Evolutionary conservation across 1,284 basidiomycete genomes (phyloP).

Genomic region (Ustilago hordei): DNA sequence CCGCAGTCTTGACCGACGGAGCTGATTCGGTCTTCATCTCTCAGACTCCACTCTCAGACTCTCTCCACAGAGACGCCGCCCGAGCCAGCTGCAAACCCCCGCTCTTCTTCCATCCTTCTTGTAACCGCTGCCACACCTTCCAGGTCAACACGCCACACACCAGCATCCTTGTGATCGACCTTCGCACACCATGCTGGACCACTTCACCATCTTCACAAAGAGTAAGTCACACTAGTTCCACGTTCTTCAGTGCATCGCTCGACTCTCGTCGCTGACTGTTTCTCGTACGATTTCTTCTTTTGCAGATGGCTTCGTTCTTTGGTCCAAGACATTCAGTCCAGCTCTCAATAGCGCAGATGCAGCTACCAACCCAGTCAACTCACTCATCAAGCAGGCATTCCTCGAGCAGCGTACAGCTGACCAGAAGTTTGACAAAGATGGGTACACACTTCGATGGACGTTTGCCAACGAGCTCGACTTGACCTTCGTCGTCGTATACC

Average conservation of each 20-base stretch:
- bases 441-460: constrained; percentile 64
- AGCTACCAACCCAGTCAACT: constrained; percentile 55
- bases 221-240: constrained; percentile 20
- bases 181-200: constrained; percentile 52
- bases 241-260: not conserved
- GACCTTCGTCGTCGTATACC: constrained; percentile 77
- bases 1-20: constrained; percentile 9
- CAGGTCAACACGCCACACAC: constrained; percentile 11
- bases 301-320: constrained; percentile 62
- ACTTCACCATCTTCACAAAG: constrained; percentile 62
- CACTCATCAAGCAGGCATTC: constrained; percentile 64
- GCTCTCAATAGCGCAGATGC: constrained; percentile 30
- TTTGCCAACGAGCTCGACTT: constrained; percentile 66
- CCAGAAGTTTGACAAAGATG: constrained; percentile 61
- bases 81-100: constrained; percentile 6
- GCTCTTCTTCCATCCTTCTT: constrained; percentile 4
- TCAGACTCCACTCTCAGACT: constrained; percentile 12
- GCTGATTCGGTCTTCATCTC: constrained; percentile 22
- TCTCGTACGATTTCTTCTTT: not conserved
- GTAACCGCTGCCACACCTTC: constrained; percentile 4
- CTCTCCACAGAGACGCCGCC: constrained; percentile 9
- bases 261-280: not conserved
- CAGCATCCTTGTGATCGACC: not conserved
- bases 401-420: constrained; percentile 63
- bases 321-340: constrained; percentile 63